phyloP scores from a whole-genome alignment of 2,329 filamentous ascomycete species.

The Ophiocordyceps australis region DNA sequence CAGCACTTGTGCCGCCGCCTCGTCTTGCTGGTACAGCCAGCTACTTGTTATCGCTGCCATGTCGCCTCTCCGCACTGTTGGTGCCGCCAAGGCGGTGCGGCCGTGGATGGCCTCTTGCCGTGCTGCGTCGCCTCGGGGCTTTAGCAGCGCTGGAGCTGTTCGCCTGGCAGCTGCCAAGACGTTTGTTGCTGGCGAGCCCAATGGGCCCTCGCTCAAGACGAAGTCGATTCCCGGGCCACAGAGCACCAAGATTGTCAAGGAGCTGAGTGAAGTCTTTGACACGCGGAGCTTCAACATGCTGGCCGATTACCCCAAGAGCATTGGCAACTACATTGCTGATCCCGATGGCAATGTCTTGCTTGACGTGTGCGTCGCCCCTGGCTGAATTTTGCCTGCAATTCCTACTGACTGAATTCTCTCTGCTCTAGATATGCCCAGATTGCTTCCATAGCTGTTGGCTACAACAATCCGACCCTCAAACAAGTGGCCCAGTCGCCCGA shows the following conservation, averaged over 20 bases:
- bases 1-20: background rate
- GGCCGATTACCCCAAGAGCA: constrained; percentile 53
- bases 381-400: no score
- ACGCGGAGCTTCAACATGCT: constrained; percentile 75
- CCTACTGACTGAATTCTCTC: constrained; percentile 1
- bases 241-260: constrained; percentile 47
- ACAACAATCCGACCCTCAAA: constrained; percentile 69
- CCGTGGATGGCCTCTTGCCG: constrained; percentile 1
- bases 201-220: constrained; percentile 32
- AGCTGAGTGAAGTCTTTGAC: constrained; percentile 67
- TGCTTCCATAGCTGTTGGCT: constrained; percentile 79
- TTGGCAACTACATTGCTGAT: constrained; percentile 67
- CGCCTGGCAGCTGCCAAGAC: constrained; percentile 15
- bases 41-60: constrained; percentile 1
- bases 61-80: constrained; percentile 5
- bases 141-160: constrained; percentile 3
- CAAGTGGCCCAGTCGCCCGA: constrained; percentile 55
- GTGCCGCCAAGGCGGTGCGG: constrained; percentile 2
- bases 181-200: constrained; percentile 30
- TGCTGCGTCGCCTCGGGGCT: constrained; percentile 2
- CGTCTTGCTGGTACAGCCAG: background rate
- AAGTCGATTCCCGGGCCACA: constrained; percentile 55
- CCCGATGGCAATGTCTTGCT: constrained; percentile 53
- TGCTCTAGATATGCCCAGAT: constrained; percentile 62
- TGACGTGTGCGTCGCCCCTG: constrained; percentile 38